Evolutionary conservation across 2,329 filamentous ascomycete species (phyloP).

Genomic region (Fusarium albidum): DNA sequence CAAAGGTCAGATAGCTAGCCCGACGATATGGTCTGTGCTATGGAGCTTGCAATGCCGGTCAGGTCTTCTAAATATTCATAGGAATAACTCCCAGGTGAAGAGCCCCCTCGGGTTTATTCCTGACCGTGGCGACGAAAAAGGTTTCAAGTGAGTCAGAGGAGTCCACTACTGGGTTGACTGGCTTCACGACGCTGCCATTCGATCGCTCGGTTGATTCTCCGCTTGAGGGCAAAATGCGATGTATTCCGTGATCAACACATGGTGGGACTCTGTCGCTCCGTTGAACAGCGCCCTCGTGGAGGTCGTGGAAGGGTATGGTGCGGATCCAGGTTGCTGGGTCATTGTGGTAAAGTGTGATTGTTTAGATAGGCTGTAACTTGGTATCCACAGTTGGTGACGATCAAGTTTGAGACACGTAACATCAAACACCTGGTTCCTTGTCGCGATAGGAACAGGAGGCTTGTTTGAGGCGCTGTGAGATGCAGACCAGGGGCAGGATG

Average conservation of each 20-base stretch:
- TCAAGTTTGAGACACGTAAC: too few relatives aligned
- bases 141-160: too few relatives aligned
- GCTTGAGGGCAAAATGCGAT: not conserved
- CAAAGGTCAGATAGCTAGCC: not conserved
- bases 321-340: too few relatives aligned
- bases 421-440: too few relatives aligned
- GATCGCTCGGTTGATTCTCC: not conserved
- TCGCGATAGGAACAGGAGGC: too few relatives aligned
- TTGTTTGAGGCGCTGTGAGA: too few relatives aligned
- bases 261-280: not conserved
- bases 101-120: not conserved
- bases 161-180: not conserved
- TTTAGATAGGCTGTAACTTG: too few relatives aligned
- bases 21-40: not conserved
- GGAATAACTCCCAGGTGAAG: not conserved
- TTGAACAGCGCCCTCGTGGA: not conserved
- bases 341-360: too few relatives aligned
- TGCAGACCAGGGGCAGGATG: too few relatives aligned
- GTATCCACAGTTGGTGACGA: too few relatives aligned
- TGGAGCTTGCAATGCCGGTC: not conserved
- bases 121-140: not conserved
- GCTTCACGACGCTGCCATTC: not conserved
- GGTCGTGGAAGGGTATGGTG: too few relatives aligned
- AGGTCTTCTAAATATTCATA: too few relatives aligned
- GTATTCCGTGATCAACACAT: not conserved